phyloP scores from a whole-genome alignment of 257 asterid genomes.

The Nicotiana paniculata region DNA sequence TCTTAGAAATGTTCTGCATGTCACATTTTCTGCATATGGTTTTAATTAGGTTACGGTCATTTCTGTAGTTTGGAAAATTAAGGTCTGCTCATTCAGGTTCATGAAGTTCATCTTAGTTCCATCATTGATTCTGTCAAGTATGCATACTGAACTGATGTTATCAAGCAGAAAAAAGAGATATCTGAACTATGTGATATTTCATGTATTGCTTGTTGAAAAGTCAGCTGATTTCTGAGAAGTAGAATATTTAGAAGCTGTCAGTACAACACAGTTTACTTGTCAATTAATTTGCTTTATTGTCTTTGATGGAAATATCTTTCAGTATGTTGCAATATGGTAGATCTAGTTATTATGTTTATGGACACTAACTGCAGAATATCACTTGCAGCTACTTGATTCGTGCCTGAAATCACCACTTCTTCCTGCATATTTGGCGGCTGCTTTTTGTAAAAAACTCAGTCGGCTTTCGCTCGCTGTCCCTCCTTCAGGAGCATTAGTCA shows the following conservation, averaged over 20 bases:
- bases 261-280: neutral
- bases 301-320: neutral
- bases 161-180: neutral
- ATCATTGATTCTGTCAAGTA: neutral
- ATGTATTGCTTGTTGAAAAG: neutral
- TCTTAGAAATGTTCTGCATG: neutral
- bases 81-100: neutral
- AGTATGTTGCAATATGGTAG: neutral
- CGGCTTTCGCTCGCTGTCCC: constrained; percentile 72
- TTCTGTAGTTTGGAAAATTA: neutral
- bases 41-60: neutral
- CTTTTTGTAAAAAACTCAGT: constrained; percentile 88
- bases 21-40: neutral
- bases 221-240: neutral
- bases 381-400: constrained; percentile 80
- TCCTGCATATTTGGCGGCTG: constrained; percentile 94
- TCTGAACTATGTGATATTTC: neutral
- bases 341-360: neutral
- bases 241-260: neutral
- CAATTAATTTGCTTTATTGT: neutral
- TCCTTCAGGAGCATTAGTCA: constrained; percentile 79
- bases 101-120: neutral
- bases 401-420: constrained; percentile 92
- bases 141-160: neutral
- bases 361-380: constrained; percentile 2